phyloP scores from a whole-genome alignment of 129 eudicot species.

The Smallanthus sonchifolius region DNA sequence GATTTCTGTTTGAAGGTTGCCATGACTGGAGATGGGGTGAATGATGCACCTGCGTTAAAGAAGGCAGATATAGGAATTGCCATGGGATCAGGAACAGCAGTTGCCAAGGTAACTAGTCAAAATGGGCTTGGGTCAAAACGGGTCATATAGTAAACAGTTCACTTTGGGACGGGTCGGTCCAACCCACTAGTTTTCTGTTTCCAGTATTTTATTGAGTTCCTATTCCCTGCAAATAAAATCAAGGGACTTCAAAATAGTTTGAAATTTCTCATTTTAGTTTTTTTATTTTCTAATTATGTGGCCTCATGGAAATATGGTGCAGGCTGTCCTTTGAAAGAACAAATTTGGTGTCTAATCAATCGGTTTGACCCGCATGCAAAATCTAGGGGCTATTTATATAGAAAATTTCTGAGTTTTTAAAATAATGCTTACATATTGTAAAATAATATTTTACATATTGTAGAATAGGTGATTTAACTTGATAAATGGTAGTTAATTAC shows the following conservation, averaged over 20 bases:
- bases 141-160: neutral
- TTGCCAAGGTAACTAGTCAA: constrained; percentile 69
- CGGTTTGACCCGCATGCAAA: neutral
- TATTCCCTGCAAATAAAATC: neutral
- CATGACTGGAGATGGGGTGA: constrained; percentile 99
- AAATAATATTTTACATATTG: neutral
- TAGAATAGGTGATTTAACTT: neutral
- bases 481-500: neutral
- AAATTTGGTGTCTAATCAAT: neutral
- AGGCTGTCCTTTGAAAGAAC: neutral
- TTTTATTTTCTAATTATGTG: neutral
- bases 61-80: constrained; percentile 99
- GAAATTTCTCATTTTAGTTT: no score
- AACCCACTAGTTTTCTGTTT: neutral
- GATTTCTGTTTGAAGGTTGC: constrained; percentile 59
- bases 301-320: neutral
- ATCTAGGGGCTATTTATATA: neutral
- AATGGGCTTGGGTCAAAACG: neutral
- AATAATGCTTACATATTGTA: neutral
- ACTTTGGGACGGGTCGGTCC: neutral
- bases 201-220: neutral
- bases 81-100: constrained; percentile 99
- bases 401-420: neutral
- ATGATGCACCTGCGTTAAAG: constrained; percentile 99
- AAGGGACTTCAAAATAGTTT: no score